These are phyloP conservation scores for Melastoma candidum DNA, from an alignment of 441 rosid genomes.

Conservation along the genomic window DNA sequence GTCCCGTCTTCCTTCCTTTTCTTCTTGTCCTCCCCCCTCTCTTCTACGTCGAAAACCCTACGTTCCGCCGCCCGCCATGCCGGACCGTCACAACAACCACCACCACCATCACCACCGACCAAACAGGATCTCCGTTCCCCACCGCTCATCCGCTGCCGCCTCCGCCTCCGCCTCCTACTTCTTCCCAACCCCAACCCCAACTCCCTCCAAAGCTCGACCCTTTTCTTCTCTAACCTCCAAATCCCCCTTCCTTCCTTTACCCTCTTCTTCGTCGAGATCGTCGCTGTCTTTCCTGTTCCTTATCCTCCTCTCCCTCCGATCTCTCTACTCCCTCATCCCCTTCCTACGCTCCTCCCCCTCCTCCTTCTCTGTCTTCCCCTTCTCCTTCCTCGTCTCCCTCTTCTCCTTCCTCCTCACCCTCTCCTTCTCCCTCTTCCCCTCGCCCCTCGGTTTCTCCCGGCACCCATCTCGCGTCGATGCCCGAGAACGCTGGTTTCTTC, in stretches of 20 bases:
- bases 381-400: conserved; percentile 59
- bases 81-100: conserved; percentile 16
- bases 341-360: conserved; percentile 77
- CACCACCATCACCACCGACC: conserved; percentile 9
- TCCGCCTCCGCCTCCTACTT: conserved; percentile 26
- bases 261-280: conserved; percentile 1
- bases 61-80: no score
- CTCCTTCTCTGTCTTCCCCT: conserved; percentile 52
- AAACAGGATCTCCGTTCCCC: conserved; percentile 13
- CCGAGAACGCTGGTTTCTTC: conserved; percentile 26
- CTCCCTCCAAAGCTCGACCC: conserved; percentile 57
- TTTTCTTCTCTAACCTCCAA: conserved; percentile 30
- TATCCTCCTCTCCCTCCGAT: conserved; percentile 69
- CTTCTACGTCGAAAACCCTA: no score
- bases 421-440: conserved; percentile 26
- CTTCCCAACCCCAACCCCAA: conserved; percentile 37
- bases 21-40: no score
- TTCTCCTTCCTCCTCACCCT: conserved; percentile 57
- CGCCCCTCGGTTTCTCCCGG: conserved; percentile 18
- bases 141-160: conserved; percentile 10
- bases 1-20: no score
- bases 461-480: conserved; percentile 16
- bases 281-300: conserved; percentile 51
- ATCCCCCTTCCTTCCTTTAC: conserved; percentile 36
- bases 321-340: conserved; percentile 76